phyloP scores from a whole-genome alignment of 768 basidiomycete genomes.

The Scleroderma citrinum region DNA sequence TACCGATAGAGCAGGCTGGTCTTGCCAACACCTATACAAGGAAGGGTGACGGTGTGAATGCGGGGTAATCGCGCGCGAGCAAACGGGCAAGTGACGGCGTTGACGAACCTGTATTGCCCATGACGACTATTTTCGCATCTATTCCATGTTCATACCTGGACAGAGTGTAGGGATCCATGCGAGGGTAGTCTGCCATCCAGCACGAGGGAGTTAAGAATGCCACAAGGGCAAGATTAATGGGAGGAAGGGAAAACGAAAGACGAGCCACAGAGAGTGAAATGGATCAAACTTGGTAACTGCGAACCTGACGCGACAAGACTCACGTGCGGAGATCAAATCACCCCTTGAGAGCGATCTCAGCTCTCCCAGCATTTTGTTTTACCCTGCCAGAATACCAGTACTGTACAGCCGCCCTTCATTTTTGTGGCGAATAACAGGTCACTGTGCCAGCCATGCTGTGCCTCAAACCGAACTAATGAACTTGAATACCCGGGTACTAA shows the following conservation, averaged over 20 bases:
- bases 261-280: conserved; percentile 25
- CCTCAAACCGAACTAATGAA: too few species aligned
- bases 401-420: conserved; percentile 11
- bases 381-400: neutral
- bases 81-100: conserved; percentile 6
- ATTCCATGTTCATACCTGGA: conserved; percentile 77
- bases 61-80: conserved; percentile 26
- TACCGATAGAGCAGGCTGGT: conserved; percentile 87
- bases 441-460: too few species aligned
- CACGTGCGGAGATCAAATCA: conserved; percentile 24
- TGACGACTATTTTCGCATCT: conserved; percentile 94
- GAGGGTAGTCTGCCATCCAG: conserved; percentile 52
- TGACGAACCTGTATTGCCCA: conserved; percentile 68
- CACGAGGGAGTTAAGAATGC: conserved; percentile 26
- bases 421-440: conserved; percentile 13
- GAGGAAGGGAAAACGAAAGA: conserved; percentile 22
- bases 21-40: conserved; percentile 74
- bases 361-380: neutral
- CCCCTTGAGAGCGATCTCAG: neutral
- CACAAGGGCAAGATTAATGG: conserved; percentile 41
- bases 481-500: too few species aligned
- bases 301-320: conserved; percentile 27
- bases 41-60: conserved; percentile 9
- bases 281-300: conserved; percentile 21
- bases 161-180: conserved; percentile 60